Percentiles rank a stretch among this genome's conserved stretches.
Conservation (phyloP, 768 basidiomycete species). For the Tulasnella sp. region DNA sequence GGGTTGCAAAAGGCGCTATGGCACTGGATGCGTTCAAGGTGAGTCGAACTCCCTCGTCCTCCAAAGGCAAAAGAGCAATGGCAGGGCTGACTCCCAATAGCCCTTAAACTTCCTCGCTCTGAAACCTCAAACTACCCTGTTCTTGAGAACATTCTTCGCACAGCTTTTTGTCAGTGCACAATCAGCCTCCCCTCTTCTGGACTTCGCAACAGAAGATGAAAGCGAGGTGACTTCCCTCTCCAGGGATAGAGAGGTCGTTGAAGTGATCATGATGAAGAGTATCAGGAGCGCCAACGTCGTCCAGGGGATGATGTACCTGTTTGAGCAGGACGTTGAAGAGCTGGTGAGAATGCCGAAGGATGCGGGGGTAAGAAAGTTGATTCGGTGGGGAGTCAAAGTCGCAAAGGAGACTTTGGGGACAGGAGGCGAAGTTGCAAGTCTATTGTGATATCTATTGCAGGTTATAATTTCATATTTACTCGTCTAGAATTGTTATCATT, state of each 20-base stretch:
- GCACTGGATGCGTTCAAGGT: slow-evolving; percentile 82
- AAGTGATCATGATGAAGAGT: slow-evolving; percentile 76
- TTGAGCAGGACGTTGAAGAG: slow-evolving; percentile 47
- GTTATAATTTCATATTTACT: neutral
- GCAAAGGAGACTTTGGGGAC: slow-evolving; percentile 67
- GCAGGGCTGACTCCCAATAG: slow-evolving; percentile 42
- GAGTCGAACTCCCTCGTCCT: slow-evolving; percentile 26
- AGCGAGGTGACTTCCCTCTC: slow-evolving; percentile 41
- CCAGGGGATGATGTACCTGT: slow-evolving; percentile 71
- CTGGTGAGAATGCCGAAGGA: slow-evolving; percentile 38
- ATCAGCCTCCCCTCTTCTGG: slow-evolving; percentile 60
- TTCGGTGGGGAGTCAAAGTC: slow-evolving; percentile 64
- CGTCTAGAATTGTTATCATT: neutral
- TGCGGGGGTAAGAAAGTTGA: slow-evolving; percentile 42
- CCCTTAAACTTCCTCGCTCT: slow-evolving; percentile 82
- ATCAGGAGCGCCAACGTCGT: slow-evolving; percentile 61
- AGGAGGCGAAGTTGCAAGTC: slow-evolving; percentile 38
- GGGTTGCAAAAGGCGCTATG: slow-evolving; percentile 79
- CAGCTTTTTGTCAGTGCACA: slow-evolving; percentile 75
- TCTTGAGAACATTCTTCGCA: slow-evolving; percentile 66
- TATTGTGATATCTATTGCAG: neutral
- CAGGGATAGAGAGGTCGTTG: slow-evolving; percentile 58
- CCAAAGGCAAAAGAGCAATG: neutral
- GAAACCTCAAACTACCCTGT: slow-evolving; percentile 58
- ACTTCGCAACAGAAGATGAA: slow-evolving; percentile 30